phyloP scores from a whole-genome alignment of 805 yeast genomes.

The Wickerhamomyces alni region DNA sequence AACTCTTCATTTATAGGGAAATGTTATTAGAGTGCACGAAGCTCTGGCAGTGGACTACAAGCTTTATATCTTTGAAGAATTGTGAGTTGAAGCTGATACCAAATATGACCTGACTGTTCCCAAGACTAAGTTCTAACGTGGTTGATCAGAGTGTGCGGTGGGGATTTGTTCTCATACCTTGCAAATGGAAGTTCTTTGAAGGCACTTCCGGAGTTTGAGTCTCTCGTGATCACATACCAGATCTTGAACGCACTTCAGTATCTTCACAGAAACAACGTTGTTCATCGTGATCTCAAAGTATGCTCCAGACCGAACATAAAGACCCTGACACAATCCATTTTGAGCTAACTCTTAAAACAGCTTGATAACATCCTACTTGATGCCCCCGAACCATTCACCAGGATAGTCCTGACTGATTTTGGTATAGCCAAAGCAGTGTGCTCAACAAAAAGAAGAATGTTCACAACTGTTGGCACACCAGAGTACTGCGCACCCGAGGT shows the following conservation, averaged over 20 bases:
- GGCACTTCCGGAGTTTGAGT: slow-evolving; percentile 48
- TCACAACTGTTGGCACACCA: slow-evolving; percentile 55
- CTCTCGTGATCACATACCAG: slow-evolving; percentile 49
- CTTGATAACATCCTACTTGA: slow-evolving; percentile 57
- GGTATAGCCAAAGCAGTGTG: slow-evolving; percentile 43
- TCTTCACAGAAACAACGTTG: slow-evolving; percentile 48
- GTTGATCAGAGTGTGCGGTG: slow-evolving; percentile 38
- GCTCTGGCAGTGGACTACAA: slow-evolving; percentile 24
- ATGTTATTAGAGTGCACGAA: slow-evolving; percentile 40
- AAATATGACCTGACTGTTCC: neutral
- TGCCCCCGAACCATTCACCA: slow-evolving; percentile 45
- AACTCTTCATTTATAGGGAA: slow-evolving; percentile 37
- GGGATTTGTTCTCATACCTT: slow-evolving; percentile 53
- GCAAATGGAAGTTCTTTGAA: slow-evolving; percentile 33
- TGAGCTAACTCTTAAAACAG: slow-evolving; percentile 4
- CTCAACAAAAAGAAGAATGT: slow-evolving; percentile 32
- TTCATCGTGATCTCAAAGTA: slow-evolving; percentile 57
- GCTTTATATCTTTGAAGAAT: slow-evolving; percentile 42
- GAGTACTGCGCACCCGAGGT: slow-evolving; percentile 74
- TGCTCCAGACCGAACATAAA: neutral
- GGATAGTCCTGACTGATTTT: slow-evolving; percentile 61
- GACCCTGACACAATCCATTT: neutral
- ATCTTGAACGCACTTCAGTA: slow-evolving; percentile 49
- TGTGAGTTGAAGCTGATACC: too few relatives aligned
- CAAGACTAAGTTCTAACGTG: neutral